These are phyloP conservation scores for Backusella australiensis DNA, from an alignment of 192 early-diverging fungal genomes.

Conservation along the genomic window DNA sequence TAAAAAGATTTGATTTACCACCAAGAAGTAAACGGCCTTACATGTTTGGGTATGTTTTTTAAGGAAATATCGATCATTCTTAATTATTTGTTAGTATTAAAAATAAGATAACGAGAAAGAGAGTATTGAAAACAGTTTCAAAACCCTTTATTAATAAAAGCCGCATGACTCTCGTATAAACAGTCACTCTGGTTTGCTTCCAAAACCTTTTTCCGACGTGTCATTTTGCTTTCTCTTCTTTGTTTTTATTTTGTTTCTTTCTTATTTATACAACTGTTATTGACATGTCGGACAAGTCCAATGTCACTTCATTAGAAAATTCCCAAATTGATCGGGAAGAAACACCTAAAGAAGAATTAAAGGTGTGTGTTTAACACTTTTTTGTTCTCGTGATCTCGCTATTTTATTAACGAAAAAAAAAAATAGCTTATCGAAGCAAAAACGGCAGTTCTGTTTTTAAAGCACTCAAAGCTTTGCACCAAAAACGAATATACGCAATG, in stretches of 20 bases:
- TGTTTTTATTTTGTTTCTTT: background rate
- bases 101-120: background rate
- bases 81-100: background rate
- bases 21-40: background rate
- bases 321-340: background rate
- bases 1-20: background rate
- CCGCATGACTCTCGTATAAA: background rate
- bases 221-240: background rate
- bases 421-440: conserved; percentile 28
- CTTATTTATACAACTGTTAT: background rate
- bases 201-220: conserved; percentile 1
- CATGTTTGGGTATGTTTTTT: conserved; percentile 3
- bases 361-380: background rate
- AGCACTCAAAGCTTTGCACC: conserved; percentile 22
- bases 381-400: background rate
- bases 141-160: background rate
- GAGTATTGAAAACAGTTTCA: background rate
- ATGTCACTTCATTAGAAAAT: background rate
- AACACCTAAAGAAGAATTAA: background rate
- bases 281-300: conserved; percentile 1
- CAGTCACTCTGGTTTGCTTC: background rate
- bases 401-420: background rate
- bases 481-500: conserved; percentile 36
- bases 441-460: conserved; percentile 23
- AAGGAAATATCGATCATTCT: conserved; percentile 2